Conservation (phyloP, 768 basidiomycete genomes). For the Lactifluus echinatus region DNA sequence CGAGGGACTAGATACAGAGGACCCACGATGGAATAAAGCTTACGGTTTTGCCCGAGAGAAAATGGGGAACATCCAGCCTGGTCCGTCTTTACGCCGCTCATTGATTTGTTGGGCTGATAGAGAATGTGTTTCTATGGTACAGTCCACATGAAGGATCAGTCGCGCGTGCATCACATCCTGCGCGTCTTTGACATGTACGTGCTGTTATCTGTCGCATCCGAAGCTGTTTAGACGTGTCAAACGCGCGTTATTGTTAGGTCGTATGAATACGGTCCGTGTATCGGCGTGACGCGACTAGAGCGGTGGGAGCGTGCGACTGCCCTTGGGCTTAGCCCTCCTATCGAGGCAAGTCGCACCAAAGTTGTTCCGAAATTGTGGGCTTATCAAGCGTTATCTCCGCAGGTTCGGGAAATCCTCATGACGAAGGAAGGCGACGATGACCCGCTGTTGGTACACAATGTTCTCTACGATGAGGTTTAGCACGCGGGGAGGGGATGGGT, state of each 20-base stretch:
- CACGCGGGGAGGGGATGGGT: too few relatives aligned
- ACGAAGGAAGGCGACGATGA: constrained; percentile 18
- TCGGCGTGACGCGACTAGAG: constrained; percentile 72
- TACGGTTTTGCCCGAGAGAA: constrained; percentile 15
- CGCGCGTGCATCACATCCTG: constrained; percentile 60
- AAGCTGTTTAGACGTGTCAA: not conserved
- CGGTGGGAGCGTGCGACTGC: constrained; percentile 80
- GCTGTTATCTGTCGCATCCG: not conserved
- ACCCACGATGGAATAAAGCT: constrained; percentile 19
- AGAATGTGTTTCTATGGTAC: not conserved
- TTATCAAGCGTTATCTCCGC: not conserved
- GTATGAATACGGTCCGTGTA: constrained; percentile 73
- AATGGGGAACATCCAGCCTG: constrained; percentile 20
- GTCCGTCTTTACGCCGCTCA: constrained; percentile 3
- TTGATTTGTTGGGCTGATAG: not conserved
- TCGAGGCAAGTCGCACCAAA: constrained; percentile 43
- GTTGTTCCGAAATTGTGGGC: too few relatives aligned
- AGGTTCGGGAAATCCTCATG: constrained; percentile 14
- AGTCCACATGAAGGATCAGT: constrained; percentile 63
- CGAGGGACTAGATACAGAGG: constrained; percentile 9
- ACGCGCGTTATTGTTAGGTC: constrained; percentile 36
- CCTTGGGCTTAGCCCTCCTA: constrained; percentile 72
- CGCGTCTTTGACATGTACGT: constrained; percentile 71
- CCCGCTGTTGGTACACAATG: constrained; percentile 3
- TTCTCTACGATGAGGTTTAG: constrained; percentile 19